Percentiles rank a stretch among this genome's conserved stretches.
These are phyloP conservation scores for Aspergillus floridensis DNA, from an alignment of 2,329 filamentous ascomycete genomes.

Conservation along the genomic window DNA sequence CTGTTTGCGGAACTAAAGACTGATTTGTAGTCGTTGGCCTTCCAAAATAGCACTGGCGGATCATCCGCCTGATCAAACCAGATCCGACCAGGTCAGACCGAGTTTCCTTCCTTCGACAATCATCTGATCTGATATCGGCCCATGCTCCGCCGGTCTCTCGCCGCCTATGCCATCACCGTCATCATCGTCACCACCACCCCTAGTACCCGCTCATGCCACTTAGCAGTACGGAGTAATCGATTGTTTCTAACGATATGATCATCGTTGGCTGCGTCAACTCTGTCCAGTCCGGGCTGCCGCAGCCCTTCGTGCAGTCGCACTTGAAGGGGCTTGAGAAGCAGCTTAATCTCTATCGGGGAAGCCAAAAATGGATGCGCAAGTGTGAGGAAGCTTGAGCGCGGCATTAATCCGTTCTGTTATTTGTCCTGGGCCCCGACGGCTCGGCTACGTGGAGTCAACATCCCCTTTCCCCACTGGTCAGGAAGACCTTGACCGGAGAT, in stretches of 20 bases:
- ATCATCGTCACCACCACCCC: too few species aligned
- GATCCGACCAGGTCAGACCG: background rate
- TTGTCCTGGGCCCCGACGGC: slow-evolving; percentile 1
- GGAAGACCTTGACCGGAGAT: background rate
- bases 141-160: background rate
- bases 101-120: background rate
- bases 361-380: slow-evolving; percentile 6
- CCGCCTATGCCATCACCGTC: background rate
- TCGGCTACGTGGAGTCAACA: slow-evolving; percentile 2
- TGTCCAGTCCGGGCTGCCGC: background rate
- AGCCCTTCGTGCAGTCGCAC: background rate
- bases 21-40: background rate
- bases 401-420: slow-evolving; percentile 6
- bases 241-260: background rate
- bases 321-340: slow-evolving; percentile 5
- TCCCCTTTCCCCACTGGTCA: background rate
- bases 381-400: slow-evolving; percentile 15
- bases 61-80: slow-evolving; percentile 2
- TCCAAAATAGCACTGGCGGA: background rate
- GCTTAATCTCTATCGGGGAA: slow-evolving; percentile 13
- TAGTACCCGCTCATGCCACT: background rate
- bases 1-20: background rate
- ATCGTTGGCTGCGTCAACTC: background rate
- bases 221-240: background rate
- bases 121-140: background rate